Evolutionary conservation across 345 rosid species (phyloP), one percentile per base, ranked within the genome.

Genomic region (Camelina laxa): DNA sequence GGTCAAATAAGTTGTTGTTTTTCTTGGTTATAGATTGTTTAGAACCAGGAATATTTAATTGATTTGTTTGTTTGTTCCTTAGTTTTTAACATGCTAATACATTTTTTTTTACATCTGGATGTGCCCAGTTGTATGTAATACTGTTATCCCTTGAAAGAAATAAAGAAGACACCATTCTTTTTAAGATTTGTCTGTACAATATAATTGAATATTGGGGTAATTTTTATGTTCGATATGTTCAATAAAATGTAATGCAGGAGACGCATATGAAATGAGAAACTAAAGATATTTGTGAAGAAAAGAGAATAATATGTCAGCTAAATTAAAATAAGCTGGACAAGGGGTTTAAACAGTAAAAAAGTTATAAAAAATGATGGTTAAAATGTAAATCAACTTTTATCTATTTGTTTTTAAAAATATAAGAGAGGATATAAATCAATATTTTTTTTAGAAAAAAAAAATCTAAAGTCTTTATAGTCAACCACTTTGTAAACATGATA

Each of bases 21-120:
- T 13, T 1, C 33, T 13, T 22, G 1, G 11, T 27, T 7, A 7
- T 33, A 13, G 39, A 6, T 20, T 60, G 67, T 51, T 21, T 35
- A 69, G 80, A 55, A 33, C n/a, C 59, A 60, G 13, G 65, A 69
- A 54, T 62, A 69, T 76, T 69, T 11, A 55, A 21, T 55, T 76
- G 50, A 69, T 69, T 22, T 60, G 44, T 69, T 76, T 62, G 59
- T 76, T 69, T 44, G 35, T 76, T 69, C 51, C 2, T 44, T 54
- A 24, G 54, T 48, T 27, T 16, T 66, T 21, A 66, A 11, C 15
- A 49, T 67, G 56, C 41, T 41, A 39, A 24, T 58, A 41, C 41
- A 53, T 53, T 76, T 30, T 75, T 75, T 42, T 69, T 53, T 61
- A 41, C 30, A 33, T 59, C 12, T 67, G 27, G 14, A 27, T 47